A percentile compares a stretch with the other conserved stretches of the same genome.
Evolutionary conservation across 768 basidiomycete genomes (phyloP).

Genomic region (Lactifluus piperatus): DNA sequence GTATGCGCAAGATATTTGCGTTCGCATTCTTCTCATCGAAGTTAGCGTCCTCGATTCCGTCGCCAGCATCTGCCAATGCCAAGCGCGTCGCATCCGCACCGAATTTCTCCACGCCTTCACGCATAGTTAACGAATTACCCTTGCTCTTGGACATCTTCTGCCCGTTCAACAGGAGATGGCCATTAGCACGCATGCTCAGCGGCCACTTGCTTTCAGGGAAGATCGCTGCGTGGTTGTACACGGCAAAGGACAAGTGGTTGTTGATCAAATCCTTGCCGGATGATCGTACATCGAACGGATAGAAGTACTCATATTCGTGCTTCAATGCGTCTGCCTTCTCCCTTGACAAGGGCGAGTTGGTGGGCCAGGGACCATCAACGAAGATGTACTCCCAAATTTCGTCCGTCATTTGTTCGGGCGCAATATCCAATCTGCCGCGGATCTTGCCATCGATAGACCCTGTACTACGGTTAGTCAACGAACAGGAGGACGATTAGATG

Average conservation of each 20-base stretch:
- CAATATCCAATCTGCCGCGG: conserved; percentile 78
- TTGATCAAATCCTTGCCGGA: conserved; percentile 96
- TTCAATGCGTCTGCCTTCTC: conserved; percentile 81
- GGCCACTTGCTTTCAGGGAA: conserved; percentile 91
- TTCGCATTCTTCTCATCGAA: conserved; percentile 99
- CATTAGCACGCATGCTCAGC: conserved; percentile 86
- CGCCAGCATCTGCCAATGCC: conserved; percentile 91
- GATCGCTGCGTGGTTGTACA: conserved; percentile 93
- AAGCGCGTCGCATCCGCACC: conserved; percentile 93
- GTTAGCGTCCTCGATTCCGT: conserved; percentile 97
- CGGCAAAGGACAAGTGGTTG: conserved; percentile 88
- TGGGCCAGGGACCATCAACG: conserved; percentile 68
- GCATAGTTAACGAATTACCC: conserved; percentile 88
- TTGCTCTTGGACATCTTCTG: conserved; percentile 99
- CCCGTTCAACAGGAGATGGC: conserved; percentile 94
- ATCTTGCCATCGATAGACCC: conserved; percentile 70
- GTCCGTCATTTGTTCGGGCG: conserved; percentile 90
- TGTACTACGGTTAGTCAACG: conserved; percentile 25
- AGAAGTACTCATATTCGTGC: conserved; percentile 93
- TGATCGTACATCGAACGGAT: conserved; percentile 95
- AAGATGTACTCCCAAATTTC: conserved; percentile 96
- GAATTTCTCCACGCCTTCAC: conserved; percentile 86
- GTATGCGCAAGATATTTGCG: conserved; percentile 87
- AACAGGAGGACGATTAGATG: background rate
- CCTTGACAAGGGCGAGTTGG: conserved; percentile 49